These are phyloP conservation scores for Apiotrichum akiyoshidainum DNA, from an alignment of 1,284 basidiomycete species.

Conservation along the genomic window DNA sequence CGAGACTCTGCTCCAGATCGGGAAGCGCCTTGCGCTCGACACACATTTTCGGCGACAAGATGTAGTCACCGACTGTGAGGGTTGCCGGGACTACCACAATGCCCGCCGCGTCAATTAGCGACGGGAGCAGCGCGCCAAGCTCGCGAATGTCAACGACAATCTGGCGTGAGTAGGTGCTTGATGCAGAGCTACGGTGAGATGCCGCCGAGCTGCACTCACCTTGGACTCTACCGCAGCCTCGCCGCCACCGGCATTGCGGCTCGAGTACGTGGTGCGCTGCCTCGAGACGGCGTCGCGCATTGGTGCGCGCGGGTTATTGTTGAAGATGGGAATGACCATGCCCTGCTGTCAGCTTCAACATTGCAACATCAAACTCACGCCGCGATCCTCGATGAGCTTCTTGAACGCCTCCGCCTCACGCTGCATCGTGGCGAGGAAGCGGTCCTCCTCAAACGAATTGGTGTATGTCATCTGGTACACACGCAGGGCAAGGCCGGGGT, in stretches of 20 bases:
- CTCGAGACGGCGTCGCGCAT: slow-evolving; percentile 58
- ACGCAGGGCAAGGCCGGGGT: slow-evolving; percentile 75
- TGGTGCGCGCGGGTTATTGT: slow-evolving; percentile 65
- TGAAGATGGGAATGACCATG: slow-evolving; percentile 86
- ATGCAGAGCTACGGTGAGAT: too few relatives aligned
- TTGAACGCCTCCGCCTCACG: slow-evolving; percentile 95
- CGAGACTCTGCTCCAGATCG: slow-evolving; percentile 88
- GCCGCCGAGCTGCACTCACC: slow-evolving; percentile 54
- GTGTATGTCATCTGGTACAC: slow-evolving; percentile 95
- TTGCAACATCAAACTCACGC: slow-evolving; percentile 60
- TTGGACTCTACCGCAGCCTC: slow-evolving; percentile 64
- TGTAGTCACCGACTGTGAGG: slow-evolving; percentile 92
- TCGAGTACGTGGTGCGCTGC: slow-evolving; percentile 76
- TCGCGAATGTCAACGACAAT: slow-evolving; percentile 96
- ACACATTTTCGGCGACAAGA: slow-evolving; percentile 90
- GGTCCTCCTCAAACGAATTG: slow-evolving; percentile 91
- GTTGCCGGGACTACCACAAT: slow-evolving; percentile 84
- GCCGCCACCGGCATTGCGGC: slow-evolving; percentile 81
- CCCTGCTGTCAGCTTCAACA: slow-evolving; percentile 54
- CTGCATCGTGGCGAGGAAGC: slow-evolving; percentile 82
- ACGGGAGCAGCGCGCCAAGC: slow-evolving; percentile 88
- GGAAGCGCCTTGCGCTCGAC: slow-evolving; percentile 93
- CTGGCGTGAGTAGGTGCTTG: slow-evolving; percentile 51
- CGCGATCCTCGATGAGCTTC: slow-evolving; percentile 84
- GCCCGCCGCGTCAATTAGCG: slow-evolving; percentile 77